phyloP scores from a whole-genome alignment of 2,329 filamentous ascomycete species.

The Xylaria sp. region DNA sequence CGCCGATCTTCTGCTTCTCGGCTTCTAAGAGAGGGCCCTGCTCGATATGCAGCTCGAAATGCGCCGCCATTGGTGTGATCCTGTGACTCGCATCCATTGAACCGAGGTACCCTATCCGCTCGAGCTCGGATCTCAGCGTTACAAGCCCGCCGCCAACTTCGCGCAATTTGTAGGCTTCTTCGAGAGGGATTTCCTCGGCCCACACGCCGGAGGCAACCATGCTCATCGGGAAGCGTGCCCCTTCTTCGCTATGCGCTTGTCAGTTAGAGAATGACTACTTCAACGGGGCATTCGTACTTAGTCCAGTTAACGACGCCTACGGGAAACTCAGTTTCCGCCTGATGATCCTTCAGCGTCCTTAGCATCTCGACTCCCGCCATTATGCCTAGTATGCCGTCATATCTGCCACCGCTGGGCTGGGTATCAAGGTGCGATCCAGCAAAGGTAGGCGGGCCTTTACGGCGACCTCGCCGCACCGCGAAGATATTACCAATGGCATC shows the following conservation, averaged over 20 bases:
- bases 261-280: neutral
- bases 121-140: slow-evolving; percentile 74
- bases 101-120: slow-evolving; percentile 78
- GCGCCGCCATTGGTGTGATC: slow-evolving; percentile 74
- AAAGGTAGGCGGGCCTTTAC: slow-evolving; percentile 70
- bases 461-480: slow-evolving; percentile 72
- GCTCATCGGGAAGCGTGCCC: slow-evolving; percentile 79
- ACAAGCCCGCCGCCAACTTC: slow-evolving; percentile 70
- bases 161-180: slow-evolving; percentile 67
- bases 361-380: slow-evolving; percentile 79
- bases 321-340: slow-evolving; percentile 74
- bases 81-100: slow-evolving; percentile 64
- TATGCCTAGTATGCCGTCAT: slow-evolving; percentile 82
- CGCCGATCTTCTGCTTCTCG: slow-evolving; percentile 70
- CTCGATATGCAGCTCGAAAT: slow-evolving; percentile 88
- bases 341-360: slow-evolving; percentile 72
- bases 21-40: slow-evolving; percentile 81
- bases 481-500: slow-evolving; percentile 87
- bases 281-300: slow-evolving; percentile 54
- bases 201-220: slow-evolving; percentile 82
- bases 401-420: slow-evolving; percentile 72
- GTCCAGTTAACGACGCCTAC: slow-evolving; percentile 84
- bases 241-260: slow-evolving; percentile 68
- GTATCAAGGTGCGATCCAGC: slow-evolving; percentile 77
- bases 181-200: slow-evolving; percentile 73